These are phyloP conservation scores for Taphrina deformans DNA, from an alignment of 1,139 yeast genomes.

Conservation along the genomic window DNA sequence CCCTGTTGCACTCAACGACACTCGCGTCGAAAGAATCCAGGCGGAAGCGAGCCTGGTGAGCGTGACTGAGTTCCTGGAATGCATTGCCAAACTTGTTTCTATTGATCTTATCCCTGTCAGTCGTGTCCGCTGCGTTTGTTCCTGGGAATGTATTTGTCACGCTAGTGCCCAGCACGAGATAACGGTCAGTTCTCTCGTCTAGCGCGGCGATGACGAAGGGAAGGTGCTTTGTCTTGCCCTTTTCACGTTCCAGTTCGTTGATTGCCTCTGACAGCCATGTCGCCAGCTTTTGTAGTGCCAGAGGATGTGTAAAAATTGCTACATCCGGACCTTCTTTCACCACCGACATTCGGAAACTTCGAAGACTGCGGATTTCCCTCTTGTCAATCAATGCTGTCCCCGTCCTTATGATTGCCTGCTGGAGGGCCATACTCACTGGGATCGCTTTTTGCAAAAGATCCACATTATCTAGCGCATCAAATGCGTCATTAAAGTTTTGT, in stretches of 20 bases:
- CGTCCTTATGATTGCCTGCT: slow-evolving; percentile 79
- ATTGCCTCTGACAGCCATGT: slow-evolving; percentile 74
- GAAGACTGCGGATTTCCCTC: slow-evolving; percentile 71
- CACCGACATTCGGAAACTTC: slow-evolving; percentile 81
- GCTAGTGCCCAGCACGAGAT: slow-evolving; percentile 71
- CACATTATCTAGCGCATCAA: slow-evolving; percentile 81
- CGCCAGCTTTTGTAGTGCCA: slow-evolving; percentile 79
- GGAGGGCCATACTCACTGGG: slow-evolving; percentile 75
- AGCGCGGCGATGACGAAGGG: slow-evolving; percentile 89
- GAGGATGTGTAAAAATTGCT: slow-evolving; percentile 75
- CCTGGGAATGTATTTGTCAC: slow-evolving; percentile 76
- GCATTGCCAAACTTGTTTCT: slow-evolving; percentile 85
- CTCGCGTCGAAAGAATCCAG: slow-evolving; percentile 94
- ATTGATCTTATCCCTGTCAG: slow-evolving; percentile 47
- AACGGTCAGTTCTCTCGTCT: slow-evolving; percentile 72
- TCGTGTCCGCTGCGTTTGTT: slow-evolving; percentile 47
- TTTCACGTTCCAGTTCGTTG: slow-evolving; percentile 36
- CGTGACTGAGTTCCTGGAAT: slow-evolving; percentile 78
- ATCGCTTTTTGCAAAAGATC: slow-evolving; percentile 69
- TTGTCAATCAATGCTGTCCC: slow-evolving; percentile 88
- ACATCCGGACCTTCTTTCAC: slow-evolving; percentile 87
- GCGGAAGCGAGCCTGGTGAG: slow-evolving; percentile 82
- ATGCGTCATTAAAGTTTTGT: slow-evolving; percentile 87
- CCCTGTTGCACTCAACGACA: slow-evolving; percentile 82
- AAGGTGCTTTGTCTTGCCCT: slow-evolving; percentile 43